Evolutionary conservation across 306 rosid species (phyloP).

Genomic region (Acacia acuminata): DNA sequence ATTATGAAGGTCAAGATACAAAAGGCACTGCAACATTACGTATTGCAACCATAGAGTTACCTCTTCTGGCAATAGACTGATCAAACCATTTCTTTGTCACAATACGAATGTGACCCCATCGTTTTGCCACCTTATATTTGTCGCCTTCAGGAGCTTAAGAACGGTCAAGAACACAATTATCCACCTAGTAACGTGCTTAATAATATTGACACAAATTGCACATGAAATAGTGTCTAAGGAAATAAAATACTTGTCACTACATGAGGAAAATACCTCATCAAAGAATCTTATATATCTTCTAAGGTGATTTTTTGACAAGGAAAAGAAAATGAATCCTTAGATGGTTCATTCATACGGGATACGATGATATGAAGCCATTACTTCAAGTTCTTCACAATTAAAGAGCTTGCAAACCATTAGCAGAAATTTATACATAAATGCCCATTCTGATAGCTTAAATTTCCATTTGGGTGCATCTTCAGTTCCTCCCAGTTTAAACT

Average conservation of each 20-base stretch:
- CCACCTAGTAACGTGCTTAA: background rate
- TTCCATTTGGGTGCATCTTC: background rate
- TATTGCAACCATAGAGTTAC: slow-evolving; percentile 43
- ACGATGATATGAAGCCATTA: background rate
- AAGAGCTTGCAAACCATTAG: background rate
- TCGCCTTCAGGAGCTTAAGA: slow-evolving; percentile 91
- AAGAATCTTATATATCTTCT: background rate
- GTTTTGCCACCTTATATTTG: slow-evolving; percentile 85
- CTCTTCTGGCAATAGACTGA: slow-evolving; percentile 79
- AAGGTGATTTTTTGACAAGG: background rate
- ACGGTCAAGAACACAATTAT: slow-evolving; percentile 68
- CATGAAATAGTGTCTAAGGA: slow-evolving; percentile 7
- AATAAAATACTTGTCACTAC: slow-evolving; percentile 10
- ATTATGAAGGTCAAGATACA: slow-evolving; percentile 23
- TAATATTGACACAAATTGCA: background rate
- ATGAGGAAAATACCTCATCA: slow-evolving; percentile 4
- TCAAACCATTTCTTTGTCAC: slow-evolving; percentile 89
- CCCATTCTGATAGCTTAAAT: background rate
- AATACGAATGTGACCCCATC: slow-evolving; percentile 78
- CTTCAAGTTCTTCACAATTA: slow-evolving; percentile 13
- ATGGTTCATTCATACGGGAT: background rate
- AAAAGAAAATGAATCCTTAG: slow-evolving; percentile 6
- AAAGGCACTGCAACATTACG: slow-evolving; percentile 25
- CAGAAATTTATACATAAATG: slow-evolving; percentile 1
- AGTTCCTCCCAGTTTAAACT: slow-evolving; percentile 9